phyloP scores from a whole-genome alignment of 371 early-diverging fungal species.

The Nematocida sp. region DNA sequence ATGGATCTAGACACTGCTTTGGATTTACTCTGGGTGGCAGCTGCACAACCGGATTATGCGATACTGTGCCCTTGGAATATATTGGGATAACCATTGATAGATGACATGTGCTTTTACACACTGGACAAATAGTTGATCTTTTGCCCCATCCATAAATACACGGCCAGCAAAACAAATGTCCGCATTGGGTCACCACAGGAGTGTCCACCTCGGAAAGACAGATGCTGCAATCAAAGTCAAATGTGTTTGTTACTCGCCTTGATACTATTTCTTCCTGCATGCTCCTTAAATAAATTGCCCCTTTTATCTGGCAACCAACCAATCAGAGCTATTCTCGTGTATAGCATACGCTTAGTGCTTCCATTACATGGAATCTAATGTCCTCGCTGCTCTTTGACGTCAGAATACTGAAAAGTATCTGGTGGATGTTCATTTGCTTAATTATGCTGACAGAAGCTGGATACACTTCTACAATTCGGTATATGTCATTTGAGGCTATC shows the following conservation, averaged over 20 bases:
- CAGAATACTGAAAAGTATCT: constrained; percentile 54
- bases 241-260: neutral
- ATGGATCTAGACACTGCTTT: neutral
- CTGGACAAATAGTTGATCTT: constrained; percentile 51
- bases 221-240: constrained; percentile 57
- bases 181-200: constrained; percentile 53
- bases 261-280: constrained; percentile 34
- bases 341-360: constrained; percentile 60
- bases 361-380: constrained; percentile 61
- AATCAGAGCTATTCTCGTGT: constrained; percentile 55
- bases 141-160: constrained; percentile 51
- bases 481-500: constrained; percentile 62
- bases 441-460: constrained; percentile 52
- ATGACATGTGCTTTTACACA: constrained; percentile 46
- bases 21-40: constrained; percentile 4
- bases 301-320: constrained; percentile 9
- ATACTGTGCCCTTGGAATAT: constrained; percentile 45
- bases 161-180: constrained; percentile 59
- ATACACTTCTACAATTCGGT: constrained; percentile 53
- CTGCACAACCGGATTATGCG: no score
- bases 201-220: constrained; percentile 49
- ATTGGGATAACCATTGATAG: constrained; percentile 51
- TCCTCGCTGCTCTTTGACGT: constrained; percentile 57
- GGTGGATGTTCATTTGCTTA: constrained; percentile 55
- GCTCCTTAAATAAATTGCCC: constrained; percentile 14